These are phyloP conservation scores for Laguncularia racemosa DNA, from an alignment of 345 rosid genomes.

Conservation along the genomic window DNA sequence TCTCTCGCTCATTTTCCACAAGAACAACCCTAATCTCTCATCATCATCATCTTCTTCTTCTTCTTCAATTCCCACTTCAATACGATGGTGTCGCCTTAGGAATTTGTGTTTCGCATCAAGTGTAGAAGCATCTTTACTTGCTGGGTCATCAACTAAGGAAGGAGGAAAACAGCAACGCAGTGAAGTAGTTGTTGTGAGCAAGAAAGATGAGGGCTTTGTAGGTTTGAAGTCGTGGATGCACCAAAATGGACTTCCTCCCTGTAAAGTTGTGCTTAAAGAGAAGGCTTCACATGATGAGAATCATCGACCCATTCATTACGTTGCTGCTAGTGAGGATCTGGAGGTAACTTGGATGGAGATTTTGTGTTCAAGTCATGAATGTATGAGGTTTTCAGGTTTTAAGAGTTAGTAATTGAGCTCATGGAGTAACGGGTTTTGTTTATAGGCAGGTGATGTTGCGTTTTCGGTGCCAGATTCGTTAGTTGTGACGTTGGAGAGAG, in stretches of 20 bases:
- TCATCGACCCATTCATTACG: slow-evolving; percentile 68
- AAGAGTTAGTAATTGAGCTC: slow-evolving; percentile 5
- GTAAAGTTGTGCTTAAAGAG: slow-evolving; percentile 75
- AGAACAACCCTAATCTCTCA: slow-evolving; percentile 11
- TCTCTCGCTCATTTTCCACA: neutral
- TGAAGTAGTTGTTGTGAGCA: slow-evolving; percentile 26
- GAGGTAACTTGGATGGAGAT: slow-evolving; percentile 29
- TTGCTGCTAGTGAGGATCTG: slow-evolving; percentile 90
- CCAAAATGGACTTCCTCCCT: slow-evolving; percentile 79
- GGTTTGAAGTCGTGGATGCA: slow-evolving; percentile 96
- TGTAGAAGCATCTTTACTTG: slow-evolving; percentile 51
- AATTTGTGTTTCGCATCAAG: slow-evolving; percentile 37
- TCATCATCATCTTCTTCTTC: slow-evolving; percentile 18
- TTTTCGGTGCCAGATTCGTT: slow-evolving; percentile 81
- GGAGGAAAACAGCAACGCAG: slow-evolving; percentile 20
- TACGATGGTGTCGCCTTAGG: slow-evolving; percentile 12
- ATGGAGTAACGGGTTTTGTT: neutral
- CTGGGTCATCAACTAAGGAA: slow-evolving; percentile 40
- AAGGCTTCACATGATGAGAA: slow-evolving; percentile 59
- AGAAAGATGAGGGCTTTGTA: slow-evolving; percentile 35
- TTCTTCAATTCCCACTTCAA: slow-evolving; percentile 17
- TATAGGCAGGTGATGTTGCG: slow-evolving; percentile 73
- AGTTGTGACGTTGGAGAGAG: slow-evolving; percentile 95
- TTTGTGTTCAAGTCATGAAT: neutral
- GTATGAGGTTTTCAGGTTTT: neutral